A percentile compares a stretch with the other conserved stretches of the same genome.
These are phyloP conservation scores for Coniophora puteana DNA, from an alignment of 1,284 basidiomycete species.

Conservation along the genomic window DNA sequence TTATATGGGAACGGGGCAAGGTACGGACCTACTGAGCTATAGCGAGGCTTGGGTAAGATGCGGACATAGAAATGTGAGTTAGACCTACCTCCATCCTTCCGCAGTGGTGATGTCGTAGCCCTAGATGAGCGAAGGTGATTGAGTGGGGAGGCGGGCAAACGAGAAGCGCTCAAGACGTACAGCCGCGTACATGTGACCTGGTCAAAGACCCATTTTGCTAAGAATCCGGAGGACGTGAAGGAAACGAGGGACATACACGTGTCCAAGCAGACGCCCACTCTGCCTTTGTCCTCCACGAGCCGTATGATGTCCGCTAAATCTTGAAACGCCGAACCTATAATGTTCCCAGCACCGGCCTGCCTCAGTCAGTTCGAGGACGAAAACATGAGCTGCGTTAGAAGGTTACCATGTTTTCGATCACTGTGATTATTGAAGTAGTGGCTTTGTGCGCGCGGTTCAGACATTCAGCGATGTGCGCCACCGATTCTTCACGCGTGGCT, in stretches of 20 bases:
- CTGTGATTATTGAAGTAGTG: slow-evolving; percentile 59
- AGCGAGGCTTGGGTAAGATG: slow-evolving; percentile 9
- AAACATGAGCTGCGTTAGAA: not conserved
- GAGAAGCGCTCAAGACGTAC: slow-evolving; percentile 40
- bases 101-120: slow-evolving; percentile 78
- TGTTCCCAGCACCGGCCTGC: slow-evolving; percentile 82
- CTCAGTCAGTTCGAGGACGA: slow-evolving; percentile 1
- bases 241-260: slow-evolving; percentile 53
- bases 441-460: slow-evolving; percentile 77
- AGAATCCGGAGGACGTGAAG: slow-evolving; percentile 1
- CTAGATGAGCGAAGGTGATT: slow-evolving; percentile 27
- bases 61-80: slow-evolving; percentile 4
- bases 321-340: slow-evolving; percentile 70
- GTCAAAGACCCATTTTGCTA: not conserved
- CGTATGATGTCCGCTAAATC: slow-evolving; percentile 71
- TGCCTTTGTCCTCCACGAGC: slow-evolving; percentile 68
- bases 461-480: slow-evolving; percentile 65
- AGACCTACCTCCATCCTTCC: slow-evolving; percentile 61
- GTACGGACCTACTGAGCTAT: slow-evolving; percentile 20
- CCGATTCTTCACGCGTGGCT: slow-evolving; percentile 58
- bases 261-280: slow-evolving; percentile 84
- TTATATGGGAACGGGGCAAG: no score
- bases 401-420: slow-evolving; percentile 84
- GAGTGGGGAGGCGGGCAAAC: not conserved
- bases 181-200: slow-evolving; percentile 80